Conservation (phyloP, 768 basidiomycete species). For the Leccinum incarnatum region DNA sequence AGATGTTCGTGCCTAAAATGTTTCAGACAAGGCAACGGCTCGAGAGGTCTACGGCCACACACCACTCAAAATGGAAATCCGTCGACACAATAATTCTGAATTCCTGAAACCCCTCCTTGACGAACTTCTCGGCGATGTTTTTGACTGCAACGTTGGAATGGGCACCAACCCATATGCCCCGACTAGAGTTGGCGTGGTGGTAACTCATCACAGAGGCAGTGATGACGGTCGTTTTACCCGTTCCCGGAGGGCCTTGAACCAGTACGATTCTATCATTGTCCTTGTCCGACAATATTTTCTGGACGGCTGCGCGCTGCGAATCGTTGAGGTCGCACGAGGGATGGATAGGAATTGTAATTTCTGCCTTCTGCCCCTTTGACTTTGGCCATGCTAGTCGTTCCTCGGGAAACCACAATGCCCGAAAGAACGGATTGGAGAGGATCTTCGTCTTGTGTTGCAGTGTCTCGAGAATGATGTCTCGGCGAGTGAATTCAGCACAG, state of each 20-base stretch:
- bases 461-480: constrained; percentile 19
- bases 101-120: constrained; percentile 27
- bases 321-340: constrained; percentile 16
- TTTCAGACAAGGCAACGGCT: background rate
- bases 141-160: constrained; percentile 55
- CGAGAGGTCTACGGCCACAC: background rate
- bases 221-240: constrained; percentile 46
- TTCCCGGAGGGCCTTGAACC: constrained; percentile 40
- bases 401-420: constrained; percentile 27
- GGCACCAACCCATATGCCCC: constrained; percentile 40
- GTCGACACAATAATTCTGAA: constrained; percentile 45
- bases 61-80: constrained; percentile 49
- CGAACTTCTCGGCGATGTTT: constrained; percentile 48
- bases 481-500: constrained; percentile 42
- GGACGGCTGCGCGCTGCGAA: constrained; percentile 30
- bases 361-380: background rate
- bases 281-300: constrained; percentile 26
- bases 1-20: constrained; percentile 49
- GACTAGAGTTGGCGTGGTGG: constrained; percentile 3
- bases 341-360: background rate
- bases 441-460: constrained; percentile 20
- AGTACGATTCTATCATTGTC: constrained; percentile 23
- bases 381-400: constrained; percentile 18
- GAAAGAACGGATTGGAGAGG: constrained; percentile 25
- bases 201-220: constrained; percentile 33